A percentile compares a stretch with the other conserved stretches of the same genome.
Evolutionary conservation across 1,284 basidiomycete genomes (phyloP).

Genomic region (Trichosporon sp.): DNA sequence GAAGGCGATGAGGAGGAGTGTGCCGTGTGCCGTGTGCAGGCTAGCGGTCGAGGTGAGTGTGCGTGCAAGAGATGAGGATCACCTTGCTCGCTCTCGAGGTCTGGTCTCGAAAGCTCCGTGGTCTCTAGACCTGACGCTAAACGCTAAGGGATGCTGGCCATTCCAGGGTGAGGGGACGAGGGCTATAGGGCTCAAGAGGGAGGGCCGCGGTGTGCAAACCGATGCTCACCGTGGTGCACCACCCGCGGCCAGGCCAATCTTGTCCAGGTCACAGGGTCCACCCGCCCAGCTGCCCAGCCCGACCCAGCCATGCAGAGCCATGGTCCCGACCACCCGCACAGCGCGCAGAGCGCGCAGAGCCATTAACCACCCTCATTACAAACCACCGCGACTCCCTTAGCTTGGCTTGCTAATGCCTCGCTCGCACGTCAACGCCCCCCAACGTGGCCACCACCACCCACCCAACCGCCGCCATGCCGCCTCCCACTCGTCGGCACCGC

Average conservation of each 20-base stretch:
- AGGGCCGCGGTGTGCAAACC: no score
- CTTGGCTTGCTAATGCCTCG: background rate
- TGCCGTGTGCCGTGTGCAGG: no score
- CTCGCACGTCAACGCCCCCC: background rate
- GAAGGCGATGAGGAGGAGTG: background rate
- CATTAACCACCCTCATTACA: background rate
- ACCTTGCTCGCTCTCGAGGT: no score
- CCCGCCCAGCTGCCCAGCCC: no score
- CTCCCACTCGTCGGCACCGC: background rate
- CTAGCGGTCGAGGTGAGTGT: no score
- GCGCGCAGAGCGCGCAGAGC: no score
- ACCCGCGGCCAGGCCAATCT: background rate
- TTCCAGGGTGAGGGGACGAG: no score
- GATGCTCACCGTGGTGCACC: background rate
- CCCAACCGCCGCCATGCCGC: background rate
- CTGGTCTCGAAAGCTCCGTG: background rate
- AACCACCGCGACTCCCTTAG: background rate
- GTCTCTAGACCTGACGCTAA: background rate
- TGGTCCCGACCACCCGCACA: background rate
- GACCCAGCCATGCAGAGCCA: background rate
- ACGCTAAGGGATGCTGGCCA: background rate
- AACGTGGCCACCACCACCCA: conserved; percentile 2
- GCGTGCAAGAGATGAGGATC: no score
- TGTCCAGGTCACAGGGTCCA: background rate
- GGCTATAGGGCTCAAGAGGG: no score